Evolutionary conservation across 2,329 filamentous ascomycete genomes (phyloP), one percentile per base, ranked within the genome.

Genomic region (Nemania sp.): DNA sequence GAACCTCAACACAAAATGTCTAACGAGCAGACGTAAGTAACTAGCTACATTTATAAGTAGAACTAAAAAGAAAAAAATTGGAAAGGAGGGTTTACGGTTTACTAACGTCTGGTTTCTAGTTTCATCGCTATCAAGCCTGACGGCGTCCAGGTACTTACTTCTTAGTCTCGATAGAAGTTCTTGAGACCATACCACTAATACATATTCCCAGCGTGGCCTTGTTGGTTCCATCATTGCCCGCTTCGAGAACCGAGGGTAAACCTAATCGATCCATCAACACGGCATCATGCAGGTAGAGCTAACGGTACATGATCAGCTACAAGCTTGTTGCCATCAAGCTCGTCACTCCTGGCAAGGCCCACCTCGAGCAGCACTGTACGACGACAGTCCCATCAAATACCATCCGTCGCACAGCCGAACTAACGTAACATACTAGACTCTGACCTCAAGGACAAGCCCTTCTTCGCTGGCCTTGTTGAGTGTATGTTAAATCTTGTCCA

Each of bases 101-200:
- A 32, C 71, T 70, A 56, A 73, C 59, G 15, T 61, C 22, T 20
- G 11, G 8, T 47, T 26, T 57, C 76, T 80, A 98, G 95, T 88
- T 98, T 98, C 93, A 98, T 98, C 89, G 96, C 96, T 82, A 93
- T 99, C 90, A 99, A 99, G 94, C 96, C 95, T 79, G 96, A 98
- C 87, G 96, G 96, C 84, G 96, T 98, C 86, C 96, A 98, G 91
- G 94, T 97, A 91, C 56, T 35, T 97, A 91, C 56, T 35, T 26
- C 43, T 27, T 7, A 20, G 69, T 68, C 53, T 55, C 59, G 49
- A 45, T 24, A 11, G 29, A 52, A 29, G 24, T 8, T 13, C 59
- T 47, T 32, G 43, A 63, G 62, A 64, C 52, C 24, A n/a, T 35
- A 52, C 62, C 26, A 66, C 72, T 76, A 78, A 74, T 70, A 11